Conservation (phyloP, 129 eudicot genomes). For the Lactuca saligna region DNA sequence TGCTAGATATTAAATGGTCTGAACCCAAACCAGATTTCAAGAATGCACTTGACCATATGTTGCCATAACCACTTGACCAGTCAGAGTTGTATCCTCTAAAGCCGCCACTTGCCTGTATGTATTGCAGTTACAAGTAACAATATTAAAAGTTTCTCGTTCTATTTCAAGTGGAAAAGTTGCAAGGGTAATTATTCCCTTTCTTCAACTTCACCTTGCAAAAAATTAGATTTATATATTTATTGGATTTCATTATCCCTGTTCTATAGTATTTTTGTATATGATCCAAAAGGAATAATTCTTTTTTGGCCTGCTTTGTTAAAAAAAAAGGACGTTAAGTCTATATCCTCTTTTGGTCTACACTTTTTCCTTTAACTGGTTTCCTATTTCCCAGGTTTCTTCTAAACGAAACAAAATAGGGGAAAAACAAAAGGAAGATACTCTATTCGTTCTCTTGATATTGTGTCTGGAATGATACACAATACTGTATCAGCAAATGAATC, state of each 20-base stretch:
- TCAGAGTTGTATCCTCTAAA: too few species aligned
- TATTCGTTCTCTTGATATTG: conserved; percentile 74
- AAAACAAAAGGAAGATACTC: conserved; percentile 52
- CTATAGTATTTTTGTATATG: too few species aligned
- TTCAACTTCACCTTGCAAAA: background rate
- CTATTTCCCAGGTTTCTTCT: conserved; percentile 53
- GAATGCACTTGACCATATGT: too few species aligned
- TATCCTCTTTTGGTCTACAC: too few species aligned
- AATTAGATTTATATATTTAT: background rate
- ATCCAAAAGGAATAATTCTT: too few species aligned
- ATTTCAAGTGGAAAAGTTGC: conserved; percentile 87
- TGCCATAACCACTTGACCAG: too few species aligned
- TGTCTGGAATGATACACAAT: conserved; percentile 70
- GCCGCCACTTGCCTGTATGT: too few species aligned
- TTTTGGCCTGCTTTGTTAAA: too few species aligned
- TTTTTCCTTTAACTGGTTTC: conserved; percentile 21
- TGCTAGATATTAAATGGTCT: too few species aligned
- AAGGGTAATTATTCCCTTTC: conserved; percentile 44
- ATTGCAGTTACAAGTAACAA: background rate
- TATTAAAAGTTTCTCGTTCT: conserved; percentile 58
- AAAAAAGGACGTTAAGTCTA: too few species aligned
- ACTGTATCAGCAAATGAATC: conserved; percentile 67
- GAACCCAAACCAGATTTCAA: too few species aligned
- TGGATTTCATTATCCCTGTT: too few species aligned
- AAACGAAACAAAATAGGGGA: conserved; percentile 62